A percentile compares a stretch with the other conserved stretches of the same genome.
Evolutionary conservation across 768 basidiomycete genomes (phyloP).

Genomic region (Candolleomyces efflorescens): DNA sequence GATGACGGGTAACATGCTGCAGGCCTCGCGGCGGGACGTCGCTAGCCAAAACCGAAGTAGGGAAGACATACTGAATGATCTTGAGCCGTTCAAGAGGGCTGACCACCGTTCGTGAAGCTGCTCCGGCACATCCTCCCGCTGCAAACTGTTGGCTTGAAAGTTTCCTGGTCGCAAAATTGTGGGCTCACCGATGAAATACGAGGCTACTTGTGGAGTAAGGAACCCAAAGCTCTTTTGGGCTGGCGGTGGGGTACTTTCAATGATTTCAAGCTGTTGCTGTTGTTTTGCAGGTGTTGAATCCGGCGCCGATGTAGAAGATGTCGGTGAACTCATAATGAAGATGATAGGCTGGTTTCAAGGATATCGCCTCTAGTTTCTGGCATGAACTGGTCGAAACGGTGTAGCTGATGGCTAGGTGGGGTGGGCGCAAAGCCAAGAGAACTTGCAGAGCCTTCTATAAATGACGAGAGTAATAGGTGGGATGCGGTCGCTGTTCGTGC

Average conservation of each 20-base stretch:
- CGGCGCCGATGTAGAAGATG: neutral
- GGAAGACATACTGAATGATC: slow-evolving; percentile 81
- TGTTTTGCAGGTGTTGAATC: neutral
- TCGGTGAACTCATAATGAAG: slow-evolving; percentile 5
- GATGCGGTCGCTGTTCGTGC: too few species aligned
- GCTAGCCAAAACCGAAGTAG: slow-evolving; percentile 4
- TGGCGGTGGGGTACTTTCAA: neutral
- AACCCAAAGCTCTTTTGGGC: slow-evolving; percentile 12
- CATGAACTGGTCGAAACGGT: neutral
- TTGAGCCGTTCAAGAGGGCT: slow-evolving; percentile 90
- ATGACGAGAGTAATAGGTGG: neutral
- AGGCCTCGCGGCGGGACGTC: too few species aligned
- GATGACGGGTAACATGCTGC: too few species aligned
- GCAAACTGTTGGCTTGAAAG: slow-evolving; percentile 10
- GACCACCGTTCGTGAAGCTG: slow-evolving; percentile 86
- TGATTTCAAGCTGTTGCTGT: neutral
- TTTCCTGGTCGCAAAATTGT: neutral
- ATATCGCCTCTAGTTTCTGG: neutral
- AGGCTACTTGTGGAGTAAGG: slow-evolving; percentile 34
- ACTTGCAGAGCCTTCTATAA: neutral
- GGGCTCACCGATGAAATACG: slow-evolving; percentile 40
- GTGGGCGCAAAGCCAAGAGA: neutral
- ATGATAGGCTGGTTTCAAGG: neutral
- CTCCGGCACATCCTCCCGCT: slow-evolving; percentile 58
- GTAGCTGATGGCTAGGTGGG: neutral